Percentiles rank a stretch among this genome's conserved stretches.
Evolutionary conservation across 192 early-diverging fungal genomes (phyloP).

Genomic region (Phlyctochytrium arcticum): DNA sequence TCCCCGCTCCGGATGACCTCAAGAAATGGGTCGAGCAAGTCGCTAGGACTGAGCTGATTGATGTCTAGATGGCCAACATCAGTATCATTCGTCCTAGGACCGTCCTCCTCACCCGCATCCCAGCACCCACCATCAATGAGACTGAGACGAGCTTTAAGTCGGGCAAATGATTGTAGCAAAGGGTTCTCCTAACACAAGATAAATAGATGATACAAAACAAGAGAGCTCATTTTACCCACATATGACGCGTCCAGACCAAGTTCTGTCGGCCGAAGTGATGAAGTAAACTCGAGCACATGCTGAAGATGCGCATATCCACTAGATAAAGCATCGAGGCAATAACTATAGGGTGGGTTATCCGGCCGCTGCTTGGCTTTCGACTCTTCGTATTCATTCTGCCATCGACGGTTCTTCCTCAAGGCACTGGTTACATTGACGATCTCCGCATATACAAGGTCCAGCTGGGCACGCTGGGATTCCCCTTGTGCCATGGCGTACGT

Average conservation of each 20-base stretch:
- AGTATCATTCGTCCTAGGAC: no score
- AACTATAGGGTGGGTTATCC: conserved; percentile 5
- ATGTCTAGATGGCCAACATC: no score
- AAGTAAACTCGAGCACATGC: conserved; percentile 24
- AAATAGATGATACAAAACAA: no score
- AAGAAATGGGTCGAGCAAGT: conserved; percentile 88
- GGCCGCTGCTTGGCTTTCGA: not conserved
- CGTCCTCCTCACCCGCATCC: not conserved
- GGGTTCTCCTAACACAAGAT: conserved; percentile 57
- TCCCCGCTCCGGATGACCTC: conserved; percentile 87
- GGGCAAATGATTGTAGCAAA: conserved; percentile 65
- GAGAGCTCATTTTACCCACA: no score
- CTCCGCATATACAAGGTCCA: conserved; percentile 68
- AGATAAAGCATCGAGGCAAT: conserved; percentile 3
- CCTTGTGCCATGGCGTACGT: no score
- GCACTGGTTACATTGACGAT: conserved; percentile 69
- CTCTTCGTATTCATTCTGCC: conserved; percentile 47
- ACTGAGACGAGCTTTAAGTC: conserved; percentile 55
- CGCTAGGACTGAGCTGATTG: not conserved
- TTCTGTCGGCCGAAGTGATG: not conserved
- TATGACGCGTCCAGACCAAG: not conserved
- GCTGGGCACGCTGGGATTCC: conserved; percentile 35
- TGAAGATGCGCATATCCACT: conserved; percentile 17
- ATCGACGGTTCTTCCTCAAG: conserved; percentile 80
- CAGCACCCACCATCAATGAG: conserved; percentile 23